Conservation (phyloP, 179 eudicot species). For the Drosera spatulata region DNA sequence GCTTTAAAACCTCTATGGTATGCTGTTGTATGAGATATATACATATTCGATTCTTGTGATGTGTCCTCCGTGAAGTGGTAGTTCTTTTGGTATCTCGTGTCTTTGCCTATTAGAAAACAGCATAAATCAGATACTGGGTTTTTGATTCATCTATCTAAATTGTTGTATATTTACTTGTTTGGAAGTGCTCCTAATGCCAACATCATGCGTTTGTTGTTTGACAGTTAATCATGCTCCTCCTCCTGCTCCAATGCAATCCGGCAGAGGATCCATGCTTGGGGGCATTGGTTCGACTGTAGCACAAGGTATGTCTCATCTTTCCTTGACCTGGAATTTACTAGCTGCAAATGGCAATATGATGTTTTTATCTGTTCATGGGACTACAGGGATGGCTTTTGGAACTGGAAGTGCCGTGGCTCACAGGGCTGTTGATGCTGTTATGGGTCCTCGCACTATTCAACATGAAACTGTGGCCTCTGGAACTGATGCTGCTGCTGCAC, state of each 20-base stretch:
- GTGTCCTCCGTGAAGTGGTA: no score
- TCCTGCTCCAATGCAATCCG: constrained; percentile 61
- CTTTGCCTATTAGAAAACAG: no score
- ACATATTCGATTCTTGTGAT: no score
- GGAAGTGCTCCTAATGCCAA: not conserved
- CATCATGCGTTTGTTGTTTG: not conserved
- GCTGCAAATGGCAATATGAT: not conserved
- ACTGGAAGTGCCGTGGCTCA: constrained; percentile 4
- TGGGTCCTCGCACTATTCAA: constrained; percentile 11
- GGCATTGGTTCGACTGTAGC: constrained; percentile 74
- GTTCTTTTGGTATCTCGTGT: no score
- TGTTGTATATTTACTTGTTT: not conserved
- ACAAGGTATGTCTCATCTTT: constrained; percentile 37
- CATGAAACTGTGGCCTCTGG: constrained; percentile 29
- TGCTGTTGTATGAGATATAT: no score
- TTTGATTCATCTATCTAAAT: not conserved
- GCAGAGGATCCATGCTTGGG: constrained; percentile 70
- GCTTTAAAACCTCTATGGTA: no score
- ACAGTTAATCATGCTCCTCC: constrained; percentile 63
- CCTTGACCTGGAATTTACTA: not conserved
- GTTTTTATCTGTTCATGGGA: not conserved
- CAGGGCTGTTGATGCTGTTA: constrained; percentile 2
- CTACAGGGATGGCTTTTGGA: constrained; percentile 26
- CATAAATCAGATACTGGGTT: not conserved
- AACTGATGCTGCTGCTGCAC: constrained; percentile 11